Conservation (phyloP, 176 grass and related monocot genomes). For the Sorghum bicolor region Sorghum_bicolor_NCBIv3 NC_012873.2:27314001-27314500, state of each 20-base stretch:
- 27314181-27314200: not conserved
- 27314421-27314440: slow-evolving; percentile 30
- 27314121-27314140: not conserved
- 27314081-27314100: not conserved
- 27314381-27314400: slow-evolving; percentile 47
- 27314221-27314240: not conserved
- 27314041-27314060: slow-evolving; percentile 2
- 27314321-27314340: slow-evolving; percentile 19
- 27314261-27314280: not conserved
- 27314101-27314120: not conserved
- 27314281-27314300: not conserved
- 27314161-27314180: not conserved
- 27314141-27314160: not conserved
- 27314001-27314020: not conserved
- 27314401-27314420: slow-evolving; percentile 3
- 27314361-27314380: slow-evolving; percentile 43
- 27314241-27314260: not conserved
- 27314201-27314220: not conserved
- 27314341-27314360: slow-evolving; percentile 35
- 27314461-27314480: not conserved
- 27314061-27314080: not conserved
- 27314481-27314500: slow-evolving; percentile 1
- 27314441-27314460: slow-evolving; percentile 26
- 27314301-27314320: not conserved
- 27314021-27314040: not conserved